Evolutionary conservation across 2,329 filamentous ascomycete species (phyloP), one percentile per base, ranked within the genome.

Genomic region (Fusarium foetens): DNA sequence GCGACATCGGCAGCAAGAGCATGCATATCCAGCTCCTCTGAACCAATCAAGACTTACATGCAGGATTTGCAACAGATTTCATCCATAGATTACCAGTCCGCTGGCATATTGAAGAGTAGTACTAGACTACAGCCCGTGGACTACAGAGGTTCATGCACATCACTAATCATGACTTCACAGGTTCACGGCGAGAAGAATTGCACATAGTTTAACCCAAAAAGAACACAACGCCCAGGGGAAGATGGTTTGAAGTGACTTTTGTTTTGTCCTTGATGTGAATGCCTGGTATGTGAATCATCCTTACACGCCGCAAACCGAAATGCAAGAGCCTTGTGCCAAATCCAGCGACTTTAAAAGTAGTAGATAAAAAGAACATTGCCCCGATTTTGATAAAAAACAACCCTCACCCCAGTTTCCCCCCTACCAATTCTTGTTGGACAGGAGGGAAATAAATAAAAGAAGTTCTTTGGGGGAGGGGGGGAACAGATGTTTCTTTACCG

Each of bases 241-340:
- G 48, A 72, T 65, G 45, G 23, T 70, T 79, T 76, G 75, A 76
- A 79, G 76, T 78, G 73, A 79, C 78, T 79, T 79, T 75, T 79
- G 75, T 75, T 74, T 82, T 83, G 80, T 83, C 80, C 82, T 84
- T 84, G 83, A 85, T 85, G 83, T 84, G 81, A 84, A 84, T 83
- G 81, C 82, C 84, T 82, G 71, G 84, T 83, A 85, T 85, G 72
- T 75, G 80, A 84, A 83, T 84, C 70, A 83, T 84, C 83, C 83
- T 83, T 85, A 84, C 84, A 85, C 84, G 84, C 84, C 84, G 80
- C 83, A 85, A 53, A 83, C 84, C 84, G 80, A 85, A 86, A 86
- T 86, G 84, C 84, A 86, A 73, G 84, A 85, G 82, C 81, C 82
- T 79, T 63, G 66, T 68, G 82, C 83, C 82, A 82, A 53, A 81